Evolutionary conservation across 768 basidiomycete genomes (phyloP), one percentile per base, ranked within the genome.

Genomic region (Phlebiopsis gigantea): DNA sequence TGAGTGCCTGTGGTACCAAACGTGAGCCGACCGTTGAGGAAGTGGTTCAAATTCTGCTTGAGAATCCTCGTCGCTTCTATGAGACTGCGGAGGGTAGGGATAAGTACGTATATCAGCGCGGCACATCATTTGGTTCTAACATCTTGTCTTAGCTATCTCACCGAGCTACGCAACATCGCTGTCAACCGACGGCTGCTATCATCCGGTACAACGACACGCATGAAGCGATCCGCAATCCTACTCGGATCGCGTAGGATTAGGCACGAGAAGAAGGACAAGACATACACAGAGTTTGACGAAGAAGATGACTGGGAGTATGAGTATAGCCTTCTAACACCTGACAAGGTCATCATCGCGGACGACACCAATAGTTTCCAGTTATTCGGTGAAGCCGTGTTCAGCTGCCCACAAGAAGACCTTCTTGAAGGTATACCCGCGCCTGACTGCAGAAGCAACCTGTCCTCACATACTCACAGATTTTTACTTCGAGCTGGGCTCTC

Each of bases 21-120:
- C 84, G 80, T 43, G 90, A 93, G 65, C 95, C 96, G 4, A 92
- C 83, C 45, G 82, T 93, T 4, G 85, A 91, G 56, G 93, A 94
- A 69, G 78, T 93, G 43, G 85, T 84, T 0, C 77, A 78, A 52
- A 86, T 84, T 53, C 69, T 93, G 43, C 69, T 95, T 21, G 76
- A 76, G 1, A 77, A 92, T 67, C 89, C 93, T 12, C 75, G 73
- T 29, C 74, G 77, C 55, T 93, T 96, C 67, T 89, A 87, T 59
- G 71, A 82, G 22, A 72, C 90, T 10, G 80, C 90, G 1, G 85
- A 82, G 15, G 86, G 90, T 0, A 77, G 82, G 10, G 79, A 80
- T 31, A 81, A 80, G 90, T 94, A 65, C 60, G 83, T 63, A 17
- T 43, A 5, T 57, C 9, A n/a, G 51, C 15, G 14, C 53, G 39